phyloP scores from a whole-genome alignment of 805 yeast species.

The Wickerhamomyces bovis region DNA sequence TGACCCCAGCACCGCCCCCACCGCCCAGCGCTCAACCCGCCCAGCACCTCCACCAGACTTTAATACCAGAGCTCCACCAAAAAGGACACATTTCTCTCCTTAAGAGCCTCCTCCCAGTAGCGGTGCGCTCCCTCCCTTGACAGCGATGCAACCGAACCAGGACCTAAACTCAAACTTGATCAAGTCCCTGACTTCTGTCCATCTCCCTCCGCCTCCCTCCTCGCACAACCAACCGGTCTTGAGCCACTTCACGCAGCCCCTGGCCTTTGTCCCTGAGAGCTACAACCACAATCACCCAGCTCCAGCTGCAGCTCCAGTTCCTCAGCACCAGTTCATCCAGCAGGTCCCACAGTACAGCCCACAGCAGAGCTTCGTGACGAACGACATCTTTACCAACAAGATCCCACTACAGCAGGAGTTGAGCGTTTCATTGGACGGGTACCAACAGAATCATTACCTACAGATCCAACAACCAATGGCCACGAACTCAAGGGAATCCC shows the following conservation, averaged over 20 bases:
- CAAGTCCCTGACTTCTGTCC: slow-evolving; percentile 33
- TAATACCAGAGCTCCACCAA: too few species aligned
- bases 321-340: background rate
- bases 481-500: background rate
- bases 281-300: background rate
- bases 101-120: background rate
- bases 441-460: background rate
- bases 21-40: background rate
- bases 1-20: background rate
- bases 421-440: background rate
- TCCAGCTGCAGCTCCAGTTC: background rate
- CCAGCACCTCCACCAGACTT: background rate
- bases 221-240: background rate
- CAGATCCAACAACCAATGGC: background rate
- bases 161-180: slow-evolving; percentile 28
- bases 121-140: background rate
- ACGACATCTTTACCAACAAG: background rate
- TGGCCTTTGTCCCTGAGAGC: slow-evolving; percentile 5
- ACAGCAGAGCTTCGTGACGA: background rate
- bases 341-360: background rate
- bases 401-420: background rate
- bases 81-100: background rate
- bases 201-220: slow-evolving; percentile 35
- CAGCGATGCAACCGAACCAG: slow-evolving; percentile 19
- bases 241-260: background rate